phyloP scores from a whole-genome alignment of 768 basidiomycete species.

The Leucosporidium yakuticum region DNA sequence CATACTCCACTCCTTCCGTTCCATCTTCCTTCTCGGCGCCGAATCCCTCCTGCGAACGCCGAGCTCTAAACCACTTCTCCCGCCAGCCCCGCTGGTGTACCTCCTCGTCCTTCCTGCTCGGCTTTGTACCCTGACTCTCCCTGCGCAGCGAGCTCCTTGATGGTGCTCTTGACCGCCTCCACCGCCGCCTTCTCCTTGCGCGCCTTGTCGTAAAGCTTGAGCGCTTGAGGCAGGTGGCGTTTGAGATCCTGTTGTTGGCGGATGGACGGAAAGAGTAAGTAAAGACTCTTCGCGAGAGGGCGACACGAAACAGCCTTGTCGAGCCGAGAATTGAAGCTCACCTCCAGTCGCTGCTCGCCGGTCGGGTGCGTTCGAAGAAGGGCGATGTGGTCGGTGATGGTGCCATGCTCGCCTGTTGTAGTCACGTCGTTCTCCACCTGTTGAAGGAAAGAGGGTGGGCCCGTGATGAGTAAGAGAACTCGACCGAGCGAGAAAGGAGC shows the following conservation, averaged over 20 bases:
- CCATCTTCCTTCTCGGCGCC: not conserved
- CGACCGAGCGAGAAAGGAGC: not conserved
- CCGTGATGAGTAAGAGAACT: not conserved
- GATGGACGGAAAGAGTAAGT: constrained; percentile 2
- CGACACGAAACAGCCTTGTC: not conserved
- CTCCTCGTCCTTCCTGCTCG: not conserved
- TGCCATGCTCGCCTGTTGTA: constrained; percentile 38
- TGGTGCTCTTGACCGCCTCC: not conserved
- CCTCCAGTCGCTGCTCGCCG: constrained; percentile 43
- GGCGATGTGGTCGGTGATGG: constrained; percentile 43
- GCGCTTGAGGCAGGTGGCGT: constrained; percentile 35
- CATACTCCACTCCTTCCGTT: not conserved
- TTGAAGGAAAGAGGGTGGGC: not conserved
- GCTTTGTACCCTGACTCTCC: not conserved
- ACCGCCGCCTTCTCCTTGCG: not conserved
- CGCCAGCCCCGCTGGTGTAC: not conserved
- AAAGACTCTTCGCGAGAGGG: too few species aligned
- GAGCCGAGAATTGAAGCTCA: constrained; percentile 30
- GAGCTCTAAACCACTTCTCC: too few species aligned
- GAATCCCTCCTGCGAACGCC: too few species aligned
- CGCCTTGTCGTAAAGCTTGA: constrained; percentile 35
- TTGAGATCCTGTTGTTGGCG: constrained; percentile 10
- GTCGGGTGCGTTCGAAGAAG: constrained; percentile 49
- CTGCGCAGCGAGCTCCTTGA: too few species aligned
- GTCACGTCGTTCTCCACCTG: constrained; percentile 44